Evolutionary conservation across 768 basidiomycete species (phyloP), one percentile per base, ranked within the genome.

Genomic region (Gymnopilus junonius): DNA sequence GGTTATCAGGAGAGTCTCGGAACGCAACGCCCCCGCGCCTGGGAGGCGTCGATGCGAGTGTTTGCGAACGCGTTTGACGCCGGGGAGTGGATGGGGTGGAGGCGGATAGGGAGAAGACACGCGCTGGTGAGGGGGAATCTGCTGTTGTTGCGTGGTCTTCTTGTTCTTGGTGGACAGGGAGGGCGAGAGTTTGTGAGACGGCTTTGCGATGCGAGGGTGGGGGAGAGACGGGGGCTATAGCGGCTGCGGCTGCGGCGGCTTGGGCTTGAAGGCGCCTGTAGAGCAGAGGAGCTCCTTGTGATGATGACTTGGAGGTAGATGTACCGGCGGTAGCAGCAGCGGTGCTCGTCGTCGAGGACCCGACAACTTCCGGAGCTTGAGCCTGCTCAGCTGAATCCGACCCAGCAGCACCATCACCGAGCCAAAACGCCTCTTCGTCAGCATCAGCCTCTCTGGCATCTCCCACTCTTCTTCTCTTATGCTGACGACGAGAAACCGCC

Each of bases 1-100:
- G 90, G 61, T 92, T 92, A 64, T 87, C 82, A 1, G 89, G 90
- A 3, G 89, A 88, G 72, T 90, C 89, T 17, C 86, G 53, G 76
- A 73, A 43, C 80, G 72, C 65, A 71, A 69, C 62, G 66, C 71
- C 58, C 20, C 58, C 10, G 21, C 45, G 11, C 23, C 8, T 27
- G 25, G 45, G 45, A 2, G 45, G 45, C 2, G 48, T 50, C 27
- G 48, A 50, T 3, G 48, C 15, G 48, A 50, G 48, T 1, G 48
- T 50, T 17, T 46, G 45, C 4, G 66, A 65, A 14, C 71, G 77
- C 15, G 71, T 70, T 53, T 76, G 78, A 14, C 51, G 29, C 21
- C 51, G 27, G 1, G 80, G 71, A 7, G 82, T 82, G 11, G 71
- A 70, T n/a, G 81, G 80, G 8, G 80, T 79, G 12, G 79, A 79